Evolutionary conservation across 345 rosid species (phyloP), one percentile per base, ranked within the genome.

Genomic region (Boechera retrofracta): DNA sequence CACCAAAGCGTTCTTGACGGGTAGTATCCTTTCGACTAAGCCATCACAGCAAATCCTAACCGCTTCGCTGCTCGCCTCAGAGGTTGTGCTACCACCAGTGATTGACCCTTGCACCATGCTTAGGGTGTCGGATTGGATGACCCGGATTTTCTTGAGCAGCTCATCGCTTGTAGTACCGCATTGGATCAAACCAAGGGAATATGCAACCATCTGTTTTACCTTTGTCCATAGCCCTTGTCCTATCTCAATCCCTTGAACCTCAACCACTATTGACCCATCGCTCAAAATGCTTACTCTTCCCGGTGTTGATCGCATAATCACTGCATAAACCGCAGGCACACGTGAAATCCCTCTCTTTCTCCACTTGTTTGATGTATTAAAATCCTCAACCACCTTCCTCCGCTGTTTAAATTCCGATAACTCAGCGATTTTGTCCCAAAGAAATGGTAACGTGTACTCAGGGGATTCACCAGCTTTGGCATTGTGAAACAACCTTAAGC

Each of bases 171-270:
- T 87, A 52, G 84, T 89, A 48, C 77, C 85, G 42, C 87, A 85
- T 10, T 83, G 85, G 57, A 88, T 65, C 56, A 78, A 81, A 61
- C 94, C 84, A 44, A 95, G 92, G 13, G 87, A 89, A 85, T 77
- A 92, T 65, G 99, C 97, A 74, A 85, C 85, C 84, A 84, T 88
- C 82, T 95, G 99, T 73, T 92, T 95, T 33, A 84, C 98, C 83
- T 95, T 95, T 10, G 98, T 92, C 96, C 97, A 95, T 9, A 95
- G 86, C 47, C 99, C 99, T 85, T 92, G 98, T 59, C 98, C 99
- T 10, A 95, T 74, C 82, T 92, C 98, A 82, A 85, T 84, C 53
- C 98, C 99, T 74, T 91, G 98, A 76, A 95, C 94, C 86, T 95
- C 98, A 77, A 92, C 97, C 32, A 59, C 94, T 69, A 95, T 35